Evolutionary conservation across 495 filamentous ascomycete genomes (phyloP), one percentile per base, ranked within the genome.

Genomic region (Staphylotrichum longicolle): DNA sequence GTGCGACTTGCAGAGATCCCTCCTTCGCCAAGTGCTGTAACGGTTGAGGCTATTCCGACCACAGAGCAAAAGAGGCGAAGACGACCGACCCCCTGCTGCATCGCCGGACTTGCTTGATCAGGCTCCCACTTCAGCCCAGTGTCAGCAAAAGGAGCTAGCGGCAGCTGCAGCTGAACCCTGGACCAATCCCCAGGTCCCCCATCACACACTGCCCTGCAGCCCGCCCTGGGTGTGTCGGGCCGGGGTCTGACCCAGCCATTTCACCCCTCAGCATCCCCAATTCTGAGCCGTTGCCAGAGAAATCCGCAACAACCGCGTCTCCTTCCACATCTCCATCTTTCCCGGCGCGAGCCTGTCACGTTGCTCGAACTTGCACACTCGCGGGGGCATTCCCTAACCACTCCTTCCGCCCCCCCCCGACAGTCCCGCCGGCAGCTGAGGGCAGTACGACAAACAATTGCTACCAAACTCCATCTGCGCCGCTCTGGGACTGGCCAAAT

Each of bases 141-240:
- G 53, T 27, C 55, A 37, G 34, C 42, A 14, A 12, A 45, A 48
- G 40, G 33, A 40, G 55, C 34, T 34, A 48, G 42, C 40, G 42
- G 55, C 44, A 33, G 56, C 45, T 49, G 56, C 41, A 57, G 54
- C 56, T 58, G 56, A 49, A 50, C 45, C 45, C 42, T 46, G 40
- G 8, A 4, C 56, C 56, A 49, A 49, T 50, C 45, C 41, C 37
- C 37, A 11, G 5, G 42, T 45, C 42, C 42, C 30, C 44, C 54
- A 48, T 27, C 44, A 40, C n/a, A n/a, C 15, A 7, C 44, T 41
- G n/a, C n/a, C 55, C n/a, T 20, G 12, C 53, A n/a, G 9, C 20
- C 20, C 20, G 20, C 10, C 15, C 53, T 44, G 37, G 44, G 44
- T 10, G 33, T 39, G 5, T n/a, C 42, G 34, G 34, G 55, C 55